Percentiles rank a stretch among this genome's conserved stretches.
Conservation (phyloP, 169 alveolate genomes). For the Eimeria acervulina region DNA sequence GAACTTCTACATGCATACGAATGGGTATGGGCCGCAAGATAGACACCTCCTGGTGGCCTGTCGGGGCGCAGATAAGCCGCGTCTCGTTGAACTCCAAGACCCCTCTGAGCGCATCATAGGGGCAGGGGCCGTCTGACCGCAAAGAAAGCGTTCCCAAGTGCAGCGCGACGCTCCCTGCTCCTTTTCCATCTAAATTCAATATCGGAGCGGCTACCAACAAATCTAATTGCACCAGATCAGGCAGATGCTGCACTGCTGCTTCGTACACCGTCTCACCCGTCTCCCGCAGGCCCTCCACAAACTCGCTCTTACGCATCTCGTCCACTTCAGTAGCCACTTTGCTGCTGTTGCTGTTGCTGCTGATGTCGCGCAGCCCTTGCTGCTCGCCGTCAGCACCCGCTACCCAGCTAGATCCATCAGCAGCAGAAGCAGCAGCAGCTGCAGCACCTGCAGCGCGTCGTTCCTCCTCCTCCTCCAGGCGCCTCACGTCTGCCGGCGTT, state of each 20-base stretch:
- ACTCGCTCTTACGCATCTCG: slow-evolving; percentile 76
- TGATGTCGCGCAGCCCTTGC: slow-evolving; percentile 61
- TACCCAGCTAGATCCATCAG: slow-evolving; percentile 67
- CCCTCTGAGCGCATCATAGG: slow-evolving; percentile 87
- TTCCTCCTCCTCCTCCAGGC: slow-evolving; percentile 22
- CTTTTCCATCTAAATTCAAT: slow-evolving; percentile 88
- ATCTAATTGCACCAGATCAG: slow-evolving; percentile 82
- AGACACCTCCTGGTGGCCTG: slow-evolving; percentile 79
- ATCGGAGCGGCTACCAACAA: slow-evolving; percentile 87
- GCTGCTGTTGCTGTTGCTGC: slow-evolving; percentile 13
- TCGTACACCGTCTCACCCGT: slow-evolving; percentile 75
- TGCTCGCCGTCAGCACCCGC: slow-evolving; percentile 81
- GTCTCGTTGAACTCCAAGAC: slow-evolving; percentile 92
- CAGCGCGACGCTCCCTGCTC: slow-evolving; percentile 86
- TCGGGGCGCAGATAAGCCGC: slow-evolving; percentile 86
- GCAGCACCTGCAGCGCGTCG: neutral
- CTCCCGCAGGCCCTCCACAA: slow-evolving; percentile 76
- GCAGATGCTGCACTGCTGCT: slow-evolving; percentile 81
- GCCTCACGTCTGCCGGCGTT: slow-evolving; percentile 70
- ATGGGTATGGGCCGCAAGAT: slow-evolving; percentile 79
- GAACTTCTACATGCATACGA: slow-evolving; percentile 62
- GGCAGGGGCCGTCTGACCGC: slow-evolving; percentile 89
- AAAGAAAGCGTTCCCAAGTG: slow-evolving; percentile 91
- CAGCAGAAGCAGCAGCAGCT: slow-evolving; percentile 16
- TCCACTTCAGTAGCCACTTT: slow-evolving; percentile 66